Base-by-base conservation (phyloP, 208 protist species). In the Wallacemonas sp. region DNA sequence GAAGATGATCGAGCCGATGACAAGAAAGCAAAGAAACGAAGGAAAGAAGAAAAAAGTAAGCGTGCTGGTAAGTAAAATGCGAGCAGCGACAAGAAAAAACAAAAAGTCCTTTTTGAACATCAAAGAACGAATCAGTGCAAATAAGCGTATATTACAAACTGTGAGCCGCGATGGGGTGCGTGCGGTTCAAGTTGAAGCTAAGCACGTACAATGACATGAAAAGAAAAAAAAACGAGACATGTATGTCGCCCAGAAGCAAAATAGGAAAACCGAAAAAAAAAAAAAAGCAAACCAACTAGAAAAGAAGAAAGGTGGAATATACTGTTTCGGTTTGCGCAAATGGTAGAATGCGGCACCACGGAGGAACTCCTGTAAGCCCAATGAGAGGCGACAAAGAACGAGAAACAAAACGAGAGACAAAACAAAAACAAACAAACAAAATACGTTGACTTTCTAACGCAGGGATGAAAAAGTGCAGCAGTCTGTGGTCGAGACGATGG, bases 21-120 rank as follows among this genome's bases (percentile, higher is more conserved):
- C 10, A 65, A 69, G 57, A 50, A 61, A 65, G 12, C 25, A 44
- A n/a, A 55, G 29, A 14, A 73, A 46, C 28, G 42, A 42, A 61
- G 41, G 22, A 42, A 18, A 61, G 20, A 25, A 59, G n/a, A 42
- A 41, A 36, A 61, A 39, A 41, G 16, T 41, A 41, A n/a, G n/a
- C n/a, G n/a, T n/a, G n/a, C n/a, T n/a, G n/a, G n/a, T n/a, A n/a
- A n/a, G n/a, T n/a, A n/a, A n/a, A n/a, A n/a, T n/a, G n/a, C n/a
- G n/a, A n/a, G n/a, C n/a, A n/a, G n/a, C n/a, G n/a, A n/a, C n/a
- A n/a, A n/a, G n/a, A n/a, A n/a, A n/a, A n/a, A n/a, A n/a, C n/a
- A n/a, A n/a, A n/a, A n/a, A n/a, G n/a, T n/a, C n/a, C n/a, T n/a
- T n/a, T n/a, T n/a, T n/a, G n/a, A n/a, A n/a, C n/a, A n/a, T n/a